Evolutionary conservation across 768 basidiomycete species (phyloP).

Genomic region (Udeniomyces megalosporus): DNA sequence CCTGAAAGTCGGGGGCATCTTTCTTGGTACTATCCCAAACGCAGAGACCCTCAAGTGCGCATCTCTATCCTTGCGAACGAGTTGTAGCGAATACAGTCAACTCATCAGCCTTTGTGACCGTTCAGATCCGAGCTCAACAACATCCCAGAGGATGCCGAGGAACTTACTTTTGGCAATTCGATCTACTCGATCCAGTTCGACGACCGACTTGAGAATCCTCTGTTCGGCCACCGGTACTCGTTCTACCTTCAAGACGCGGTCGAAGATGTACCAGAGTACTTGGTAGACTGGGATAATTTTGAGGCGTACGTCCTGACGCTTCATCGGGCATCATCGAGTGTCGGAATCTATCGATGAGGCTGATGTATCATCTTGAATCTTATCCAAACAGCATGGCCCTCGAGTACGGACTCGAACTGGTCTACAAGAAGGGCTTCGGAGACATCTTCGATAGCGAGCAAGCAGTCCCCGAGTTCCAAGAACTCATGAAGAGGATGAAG

Average conservation of each 20-base stretch:
- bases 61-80: not conserved
- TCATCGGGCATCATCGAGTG: not conserved
- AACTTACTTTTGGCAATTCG: conserved; percentile 72
- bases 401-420: conserved; percentile 54
- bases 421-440: conserved; percentile 81
- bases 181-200: conserved; percentile 83
- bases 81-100: not conserved
- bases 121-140: conserved; percentile 53
- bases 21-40: conserved; percentile 94
- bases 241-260: conserved; percentile 92
- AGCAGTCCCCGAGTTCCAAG: conserved; percentile 59
- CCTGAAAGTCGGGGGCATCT: conserved; percentile 70
- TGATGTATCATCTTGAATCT: not conserved
- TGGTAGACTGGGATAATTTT: conserved; percentile 92
- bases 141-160: conserved; percentile 47
- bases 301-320: conserved; percentile 41
- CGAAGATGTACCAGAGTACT: conserved; percentile 89
- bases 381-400: conserved; percentile 56
- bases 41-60: conserved; percentile 67
- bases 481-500: conserved; percentile 76
- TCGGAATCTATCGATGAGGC: too few relatives aligned
- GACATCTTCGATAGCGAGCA: conserved; percentile 70
- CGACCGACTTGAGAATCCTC: conserved; percentile 37
- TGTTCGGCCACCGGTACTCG: conserved; percentile 79
- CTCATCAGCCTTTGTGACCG: not conserved